Base-by-base conservation (phyloP, 768 basidiomycete species). In the Russula ochroleuca region DNA sequence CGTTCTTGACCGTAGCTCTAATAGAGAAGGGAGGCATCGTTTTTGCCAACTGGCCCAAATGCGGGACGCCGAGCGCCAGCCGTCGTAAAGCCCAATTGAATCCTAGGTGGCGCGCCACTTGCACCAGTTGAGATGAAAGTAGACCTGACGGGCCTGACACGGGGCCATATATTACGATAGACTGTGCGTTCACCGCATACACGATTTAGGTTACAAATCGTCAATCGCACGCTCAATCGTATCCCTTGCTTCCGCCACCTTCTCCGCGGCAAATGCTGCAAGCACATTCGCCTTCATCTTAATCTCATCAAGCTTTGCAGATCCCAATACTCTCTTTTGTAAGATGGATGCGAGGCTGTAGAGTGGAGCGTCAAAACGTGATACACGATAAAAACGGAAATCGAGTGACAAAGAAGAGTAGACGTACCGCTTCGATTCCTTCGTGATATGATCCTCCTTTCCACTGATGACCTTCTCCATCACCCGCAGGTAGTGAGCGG, bases 281-380 rank as follows among this genome's bases (percentile, higher is more conserved):
- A 94, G 81, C 69, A 98, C 83, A 78, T 98, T 98, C 59, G 84
- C 81, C 78, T 96, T 98, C 73, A 90, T 82, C 76, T 92, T 90
- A 72, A 98, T 86, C 77, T 98, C 94, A 72, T 99, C 97, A 48
- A 94, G 76, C 77, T 98, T 98, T 47, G 80, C 75, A 0, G 83
- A 80, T 9, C 88, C 80, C 48, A 98, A 78, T n/a, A 79, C 85
- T 54, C 87, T 86, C 75, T 94, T 96, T 70, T 78, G 75, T 62
- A 95, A 80, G 70, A 96, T 90, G 64, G 83, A 83, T 62, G 79
- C 79, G 66, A 94, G 78, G n/a, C 92, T 93, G 63, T 13, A 68
- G 17, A 66, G 66, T 23, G 52, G 51, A 62, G 53, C 8, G 13
- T n/a, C 23, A 21, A 13, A 53, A 21, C 49, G 65, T 49, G 17